A percentile compares a stretch with the other conserved stretches of the same genome.
These are phyloP conservation scores for Extremus antarcticus DNA, from an alignment of 495 filamentous ascomycete species.

Conservation along the genomic window DNA sequence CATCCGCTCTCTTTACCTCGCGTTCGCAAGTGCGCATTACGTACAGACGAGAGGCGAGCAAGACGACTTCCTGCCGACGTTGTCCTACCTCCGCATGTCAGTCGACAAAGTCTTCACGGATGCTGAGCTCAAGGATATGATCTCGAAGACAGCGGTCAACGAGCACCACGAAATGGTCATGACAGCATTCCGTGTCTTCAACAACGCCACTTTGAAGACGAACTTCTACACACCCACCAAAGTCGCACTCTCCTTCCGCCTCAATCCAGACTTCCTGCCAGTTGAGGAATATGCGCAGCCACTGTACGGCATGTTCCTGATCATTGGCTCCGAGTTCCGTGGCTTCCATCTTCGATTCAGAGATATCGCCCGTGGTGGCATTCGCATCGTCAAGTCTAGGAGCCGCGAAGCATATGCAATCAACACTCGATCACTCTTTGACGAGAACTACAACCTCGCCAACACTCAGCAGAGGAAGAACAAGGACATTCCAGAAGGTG, in stretches of 20 bases:
- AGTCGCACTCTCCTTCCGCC: conserved; percentile 91
- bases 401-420: conserved; percentile 91
- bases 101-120: conserved; percentile 70
- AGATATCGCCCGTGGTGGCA: conserved; percentile 93
- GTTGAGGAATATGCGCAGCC: conserved; percentile 86
- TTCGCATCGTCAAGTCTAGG: conserved; percentile 94
- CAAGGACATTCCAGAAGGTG: conserved; percentile 99
- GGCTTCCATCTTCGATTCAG: conserved; percentile 97
- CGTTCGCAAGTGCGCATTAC: conserved; percentile 86
- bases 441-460: conserved; percentile 96
- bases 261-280: conserved; percentile 82
- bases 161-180: conserved; percentile 98
- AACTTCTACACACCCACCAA: conserved; percentile 99
- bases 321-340: conserved; percentile 91
- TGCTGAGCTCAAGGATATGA: conserved; percentile 63
- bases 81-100: conserved; percentile 63
- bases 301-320: conserved; percentile 94
- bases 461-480: conserved; percentile 99
- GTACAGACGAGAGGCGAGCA: conserved; percentile 67
- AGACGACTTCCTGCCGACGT: conserved; percentile 69
- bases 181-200: conserved; percentile 93
- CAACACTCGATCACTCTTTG: conserved; percentile 90
- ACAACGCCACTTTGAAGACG: conserved; percentile 81
- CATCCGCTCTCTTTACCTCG: conserved; percentile 77
- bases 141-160: conserved; percentile 70